Evolutionary conservation across 345 rosid genomes (phyloP), one percentile per base, ranked within the genome.

Genomic region (Eucalyptus guilfoylei): DNA sequence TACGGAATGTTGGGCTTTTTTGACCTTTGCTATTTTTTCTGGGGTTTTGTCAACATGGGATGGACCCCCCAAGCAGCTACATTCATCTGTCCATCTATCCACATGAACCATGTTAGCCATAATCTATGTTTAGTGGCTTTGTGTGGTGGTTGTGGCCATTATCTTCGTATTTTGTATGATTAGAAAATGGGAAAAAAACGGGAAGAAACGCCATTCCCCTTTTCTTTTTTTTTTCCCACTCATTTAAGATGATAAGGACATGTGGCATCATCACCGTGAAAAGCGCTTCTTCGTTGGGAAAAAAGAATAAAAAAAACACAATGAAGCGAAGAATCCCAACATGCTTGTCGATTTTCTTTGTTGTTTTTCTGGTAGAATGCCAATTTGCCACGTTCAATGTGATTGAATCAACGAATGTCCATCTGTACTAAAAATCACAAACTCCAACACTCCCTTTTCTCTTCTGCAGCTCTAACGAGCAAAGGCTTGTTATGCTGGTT

Each of bases 361-460:
- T 69, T 69, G 24, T 8, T 37, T 17, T 9, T 69, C 81, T 17
- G 81, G 81, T 5, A 69, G 44, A 69, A 34, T 34, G 81, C 13
- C 4, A 34, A 69, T 69, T 34, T 34, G 13, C 81, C 72, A 34
- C 13, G 11, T 34, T 69, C 26, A 17, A 34, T 10, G 44, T 17
- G 87, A 90, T 89, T 90, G 90, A 91, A 91, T 90, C 37, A 91
- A 94, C 91, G 91, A 91, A 92, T 93, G 54, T 32, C 81, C 88
- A 9, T 69, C 81, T 69, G 13, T 17, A 9, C 81, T 69, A 3
- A 69, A 69, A 69, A 17, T 34, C 40, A 16, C 26, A 34, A 34
- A 69, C 44, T 19, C 40, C 19, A 14, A 9, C 24, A 34, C 81
- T 9, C 14, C 44, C 81, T 34, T 34, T 17, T 69, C 11, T 32